Percentiles rank a stretch among this genome's conserved stretches.
Conservation (phyloP, 495 filamentous ascomycete genomes). For the Chaetomium tenue region DNA sequence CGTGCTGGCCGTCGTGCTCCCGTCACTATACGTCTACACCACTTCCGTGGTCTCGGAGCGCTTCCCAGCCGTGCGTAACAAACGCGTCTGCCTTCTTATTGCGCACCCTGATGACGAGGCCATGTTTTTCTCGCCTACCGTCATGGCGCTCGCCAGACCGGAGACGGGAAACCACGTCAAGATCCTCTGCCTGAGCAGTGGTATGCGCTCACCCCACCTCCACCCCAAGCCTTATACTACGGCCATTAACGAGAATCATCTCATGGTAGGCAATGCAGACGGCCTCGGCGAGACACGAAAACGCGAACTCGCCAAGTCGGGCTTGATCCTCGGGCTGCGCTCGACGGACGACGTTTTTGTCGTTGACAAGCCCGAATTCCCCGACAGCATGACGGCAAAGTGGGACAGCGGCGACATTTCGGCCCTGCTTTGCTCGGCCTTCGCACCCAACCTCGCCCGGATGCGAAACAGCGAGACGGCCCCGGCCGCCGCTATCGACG, state of each 20-base stretch:
- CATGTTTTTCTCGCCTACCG: conserved; percentile 96
- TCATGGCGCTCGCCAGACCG: conserved; percentile 71
- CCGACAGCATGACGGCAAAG: conserved; percentile 74
- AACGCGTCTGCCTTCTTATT: conserved; percentile 85
- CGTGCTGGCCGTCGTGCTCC: conserved; percentile 56
- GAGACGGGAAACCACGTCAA: conserved; percentile 82
- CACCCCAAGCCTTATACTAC: background rate
- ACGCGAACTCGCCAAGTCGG: conserved; percentile 77
- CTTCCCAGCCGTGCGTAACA: conserved; percentile 70
- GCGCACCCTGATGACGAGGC: conserved; percentile 98
- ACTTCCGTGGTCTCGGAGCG: conserved; percentile 50
- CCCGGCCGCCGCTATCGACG: conserved; percentile 67
- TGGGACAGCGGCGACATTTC: conserved; percentile 74
- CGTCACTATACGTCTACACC: conserved; percentile 63
- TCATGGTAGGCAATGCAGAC: conserved; percentile 69
- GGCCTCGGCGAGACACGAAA: conserved; percentile 79
- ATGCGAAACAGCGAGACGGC: conserved; percentile 35
- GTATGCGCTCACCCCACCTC: conserved; percentile 42
- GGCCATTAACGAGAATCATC: background rate
- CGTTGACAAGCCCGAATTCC: conserved; percentile 76
- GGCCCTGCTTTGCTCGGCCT: conserved; percentile 62
- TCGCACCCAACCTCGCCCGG: conserved; percentile 58
- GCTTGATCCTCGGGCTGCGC: conserved; percentile 69
- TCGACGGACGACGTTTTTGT: conserved; percentile 73
- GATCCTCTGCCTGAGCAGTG: conserved; percentile 87